phyloP scores from a whole-genome alignment of 139 green algal genomes.

The Chlamydomonas sphaeroides region DNA sequence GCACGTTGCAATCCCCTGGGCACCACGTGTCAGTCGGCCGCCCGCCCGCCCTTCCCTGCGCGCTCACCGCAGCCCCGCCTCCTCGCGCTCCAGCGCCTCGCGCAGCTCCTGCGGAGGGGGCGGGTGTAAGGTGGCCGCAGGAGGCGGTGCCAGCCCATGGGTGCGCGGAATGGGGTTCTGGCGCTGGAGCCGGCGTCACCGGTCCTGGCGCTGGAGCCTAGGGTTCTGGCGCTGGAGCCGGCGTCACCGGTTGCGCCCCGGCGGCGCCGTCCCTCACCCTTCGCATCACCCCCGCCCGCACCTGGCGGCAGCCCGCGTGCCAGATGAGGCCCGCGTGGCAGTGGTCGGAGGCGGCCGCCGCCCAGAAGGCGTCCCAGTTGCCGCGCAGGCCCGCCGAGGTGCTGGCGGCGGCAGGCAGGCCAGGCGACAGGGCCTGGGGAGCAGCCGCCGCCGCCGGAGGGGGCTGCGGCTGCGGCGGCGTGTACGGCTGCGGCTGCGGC shows the following conservation, averaged over 20 bases:
- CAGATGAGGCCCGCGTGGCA: slow-evolving; percentile 66
- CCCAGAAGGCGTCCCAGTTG: slow-evolving; percentile 91
- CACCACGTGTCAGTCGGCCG: too few relatives aligned
- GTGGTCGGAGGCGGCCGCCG: slow-evolving; percentile 72
- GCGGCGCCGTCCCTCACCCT: too few relatives aligned
- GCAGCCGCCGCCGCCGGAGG: background rate
- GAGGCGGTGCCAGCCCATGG: too few relatives aligned
- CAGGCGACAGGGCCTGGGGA: background rate
- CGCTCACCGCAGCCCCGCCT: slow-evolving; percentile 59
- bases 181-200: too few relatives aligned
- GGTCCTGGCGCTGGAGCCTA: too few relatives aligned
- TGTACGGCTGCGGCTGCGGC: background rate
- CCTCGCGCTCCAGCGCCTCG: slow-evolving; percentile 84
- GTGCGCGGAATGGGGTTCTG: too few relatives aligned
- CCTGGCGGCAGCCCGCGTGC: slow-evolving; percentile 25
- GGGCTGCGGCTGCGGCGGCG: background rate
- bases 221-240: too few relatives aligned
- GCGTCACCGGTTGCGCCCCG: too few relatives aligned
- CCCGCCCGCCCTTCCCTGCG: background rate
- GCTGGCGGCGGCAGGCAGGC: background rate
- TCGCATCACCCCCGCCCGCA: background rate
- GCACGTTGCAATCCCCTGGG: too few relatives aligned
- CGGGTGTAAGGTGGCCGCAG: too few relatives aligned
- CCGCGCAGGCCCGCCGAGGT: slow-evolving; percentile 49
- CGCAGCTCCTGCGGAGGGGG: slow-evolving; percentile 81